Base-by-base conservation (phyloP, 2,329 filamentous ascomycete genomes). In the Fusarium multiceps region DNA sequence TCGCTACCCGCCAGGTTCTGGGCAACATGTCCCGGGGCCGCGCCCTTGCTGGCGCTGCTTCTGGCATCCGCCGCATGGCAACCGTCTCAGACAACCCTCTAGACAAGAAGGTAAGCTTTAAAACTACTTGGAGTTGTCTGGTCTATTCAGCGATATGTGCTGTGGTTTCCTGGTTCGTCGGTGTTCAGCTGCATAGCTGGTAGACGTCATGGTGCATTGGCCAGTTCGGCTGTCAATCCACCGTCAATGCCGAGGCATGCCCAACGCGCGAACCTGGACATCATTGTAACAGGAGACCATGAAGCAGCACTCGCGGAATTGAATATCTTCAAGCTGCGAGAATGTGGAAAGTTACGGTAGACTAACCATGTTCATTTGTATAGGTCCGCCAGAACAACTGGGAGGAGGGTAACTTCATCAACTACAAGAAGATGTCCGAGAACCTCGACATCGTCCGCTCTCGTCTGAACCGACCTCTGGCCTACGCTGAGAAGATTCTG, bases 351-450 rank as follows among this genome's bases (percentile, higher is more conserved):
- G 34, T 42, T 53, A 51, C 21, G 62, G 48, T 20, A 9, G 23
- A 57, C 73, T 77, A 59, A 77, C 60, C 37, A 21, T 47, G 37
- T 66, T 55, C 27, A 34, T 47, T 57, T 41, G 57, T 50, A 55
- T 58, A 89, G 87, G 87, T 99, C 82, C 92, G 92, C 83, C 97
- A 98, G 89, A 97, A 95, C 88, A 98, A 93, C 85, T 93, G 90
- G 88, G 96, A 99, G 85, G 92, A 94, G 83, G 89, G 88, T 83
- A 96, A 97, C 88, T 98, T 93, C 88, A 97, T 98, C 88, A 97
- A 98, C 89, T 99, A 99, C 83, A 94, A 93, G 89, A 98, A 98
- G 89, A 98, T 98, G 94, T 94, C 92, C 77, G 94, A 98, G 87
- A 98, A 97, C 88, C 89, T 99, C 66, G 86, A 90, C 78, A 90